Percentiles rank a stretch among this genome's conserved stretches.
phyloP scores from a whole-genome alignment of 345 rosid species.

The Viola odorata region DNA sequence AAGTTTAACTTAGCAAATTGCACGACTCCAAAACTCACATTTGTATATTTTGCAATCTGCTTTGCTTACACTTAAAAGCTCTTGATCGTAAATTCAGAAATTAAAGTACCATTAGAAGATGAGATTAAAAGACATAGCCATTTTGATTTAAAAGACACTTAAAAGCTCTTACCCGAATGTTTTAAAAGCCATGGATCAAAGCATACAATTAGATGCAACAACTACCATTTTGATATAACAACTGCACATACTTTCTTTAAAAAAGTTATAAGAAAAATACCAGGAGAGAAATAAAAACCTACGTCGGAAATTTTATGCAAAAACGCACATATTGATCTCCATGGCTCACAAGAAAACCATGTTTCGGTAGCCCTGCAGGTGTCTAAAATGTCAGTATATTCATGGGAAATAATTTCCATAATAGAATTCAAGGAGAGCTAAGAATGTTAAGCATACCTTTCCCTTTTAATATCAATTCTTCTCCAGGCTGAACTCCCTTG shows the following conservation, averaged over 20 bases:
- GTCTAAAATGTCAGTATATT: constrained; percentile 16
- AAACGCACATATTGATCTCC: constrained; percentile 95
- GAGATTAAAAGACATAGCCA: too few relatives aligned
- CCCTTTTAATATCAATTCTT: constrained; percentile 65
- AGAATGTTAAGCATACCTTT: constrained; percentile 56
- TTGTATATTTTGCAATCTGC: too few relatives aligned
- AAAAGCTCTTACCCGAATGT: too few relatives aligned
- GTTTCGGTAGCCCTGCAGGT: constrained; percentile 67
- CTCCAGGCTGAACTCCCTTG: constrained; percentile 80
- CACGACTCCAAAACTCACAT: background rate
- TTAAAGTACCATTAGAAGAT: too few relatives aligned
- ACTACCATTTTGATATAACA: too few relatives aligned
- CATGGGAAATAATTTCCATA: background rate
- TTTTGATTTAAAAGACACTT: too few relatives aligned
- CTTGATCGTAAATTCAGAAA: too few relatives aligned
- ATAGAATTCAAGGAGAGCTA: constrained; percentile 9
- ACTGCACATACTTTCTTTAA: too few relatives aligned
- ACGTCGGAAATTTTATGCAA: constrained; percentile 73
- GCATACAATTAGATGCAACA: too few relatives aligned
- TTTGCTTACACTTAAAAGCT: too few relatives aligned
- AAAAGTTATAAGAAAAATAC: too few relatives aligned
- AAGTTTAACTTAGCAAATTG: background rate
- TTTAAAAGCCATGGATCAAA: too few relatives aligned
- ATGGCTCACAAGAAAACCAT: constrained; percentile 57
- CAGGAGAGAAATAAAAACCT: constrained; percentile 23